Conservation (phyloP, 306 rosid species). For the Vigna nakashimae region DNA sequence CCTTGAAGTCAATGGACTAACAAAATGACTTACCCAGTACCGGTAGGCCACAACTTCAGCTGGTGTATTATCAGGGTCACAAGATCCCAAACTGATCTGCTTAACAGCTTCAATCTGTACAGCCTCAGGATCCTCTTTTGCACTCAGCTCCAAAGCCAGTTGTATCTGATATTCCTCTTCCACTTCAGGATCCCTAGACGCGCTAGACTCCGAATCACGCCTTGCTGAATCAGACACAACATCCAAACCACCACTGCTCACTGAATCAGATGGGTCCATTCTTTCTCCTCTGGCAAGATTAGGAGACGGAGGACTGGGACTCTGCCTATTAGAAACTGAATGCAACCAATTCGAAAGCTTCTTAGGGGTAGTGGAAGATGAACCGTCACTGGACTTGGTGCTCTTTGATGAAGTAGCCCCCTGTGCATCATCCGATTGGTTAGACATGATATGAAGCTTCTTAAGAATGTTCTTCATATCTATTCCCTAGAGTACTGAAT, state of each 20-base stretch:
- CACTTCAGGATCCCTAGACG: constrained; percentile 86
- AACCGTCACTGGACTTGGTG: constrained; percentile 58
- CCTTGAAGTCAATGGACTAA: constrained; percentile 44
- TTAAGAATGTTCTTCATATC: constrained; percentile 93
- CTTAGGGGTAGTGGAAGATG: constrained; percentile 57
- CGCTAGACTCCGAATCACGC: constrained; percentile 81
- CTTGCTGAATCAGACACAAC: constrained; percentile 54
- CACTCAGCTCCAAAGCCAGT: constrained; percentile 91
- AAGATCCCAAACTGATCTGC: constrained; percentile 96
- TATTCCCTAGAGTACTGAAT: constrained; percentile 49
- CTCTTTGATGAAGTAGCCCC: constrained; percentile 72
- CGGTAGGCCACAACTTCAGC: constrained; percentile 93
- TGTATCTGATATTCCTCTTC: constrained; percentile 98
- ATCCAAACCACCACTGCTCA: constrained; percentile 66
- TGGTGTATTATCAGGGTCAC: constrained; percentile 87
- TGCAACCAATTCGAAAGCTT: constrained; percentile 78
- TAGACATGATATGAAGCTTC: constrained; percentile 91
- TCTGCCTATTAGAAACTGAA: constrained; percentile 72
- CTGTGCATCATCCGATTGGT: constrained; percentile 69
- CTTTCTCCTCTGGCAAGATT: constrained; percentile 56
- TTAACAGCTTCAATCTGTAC: constrained; percentile 99
- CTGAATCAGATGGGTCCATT: constrained; percentile 66
- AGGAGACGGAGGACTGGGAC: constrained; percentile 70
- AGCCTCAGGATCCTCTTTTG: constrained; percentile 99
- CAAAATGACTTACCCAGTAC: constrained; percentile 83